A percentile compares a stretch with the other conserved stretches of the same genome.
Conservation (phyloP, 139 green algal species). For the Desmodesmus armatus region DNA sequence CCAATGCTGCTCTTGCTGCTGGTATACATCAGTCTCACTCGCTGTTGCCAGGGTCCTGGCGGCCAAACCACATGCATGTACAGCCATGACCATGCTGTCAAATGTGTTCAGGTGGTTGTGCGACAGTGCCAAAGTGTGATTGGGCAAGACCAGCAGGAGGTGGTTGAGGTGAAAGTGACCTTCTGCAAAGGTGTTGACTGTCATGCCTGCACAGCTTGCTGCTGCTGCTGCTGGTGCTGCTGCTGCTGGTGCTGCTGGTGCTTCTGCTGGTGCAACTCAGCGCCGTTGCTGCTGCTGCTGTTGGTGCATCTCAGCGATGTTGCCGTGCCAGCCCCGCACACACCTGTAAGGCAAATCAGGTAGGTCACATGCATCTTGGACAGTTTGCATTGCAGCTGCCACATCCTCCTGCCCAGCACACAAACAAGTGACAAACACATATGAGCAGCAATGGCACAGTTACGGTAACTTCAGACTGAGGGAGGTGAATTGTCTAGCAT, state of each 20-base stretch:
- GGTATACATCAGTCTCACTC: no score
- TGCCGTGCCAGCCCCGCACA: no score
- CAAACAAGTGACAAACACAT: no score
- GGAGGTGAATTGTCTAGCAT: background rate
- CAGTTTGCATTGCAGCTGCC: constrained; percentile 18
- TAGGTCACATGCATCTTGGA: constrained; percentile 5
- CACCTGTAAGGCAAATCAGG: background rate
- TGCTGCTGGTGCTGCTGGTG: background rate
- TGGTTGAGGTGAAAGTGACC: no score
- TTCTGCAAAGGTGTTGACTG: no score
- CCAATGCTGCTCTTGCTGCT: no score
- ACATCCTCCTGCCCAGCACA: constrained; percentile 31
- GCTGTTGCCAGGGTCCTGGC: background rate
- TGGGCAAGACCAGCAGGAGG: no score
- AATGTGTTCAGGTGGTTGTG: no score
- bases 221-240: background rate
- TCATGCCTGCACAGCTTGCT: background rate
- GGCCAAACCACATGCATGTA: no score
- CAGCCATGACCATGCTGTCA: no score
- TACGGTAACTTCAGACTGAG: background rate
- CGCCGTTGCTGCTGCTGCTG: background rate
- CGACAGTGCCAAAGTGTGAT: no score
- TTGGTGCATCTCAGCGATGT: background rate
- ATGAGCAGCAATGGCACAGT: background rate
- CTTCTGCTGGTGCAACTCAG: background rate